phyloP scores from a whole-genome alignment of 2,329 filamentous ascomycete genomes.

The Hypoxylon sp. region DNA sequence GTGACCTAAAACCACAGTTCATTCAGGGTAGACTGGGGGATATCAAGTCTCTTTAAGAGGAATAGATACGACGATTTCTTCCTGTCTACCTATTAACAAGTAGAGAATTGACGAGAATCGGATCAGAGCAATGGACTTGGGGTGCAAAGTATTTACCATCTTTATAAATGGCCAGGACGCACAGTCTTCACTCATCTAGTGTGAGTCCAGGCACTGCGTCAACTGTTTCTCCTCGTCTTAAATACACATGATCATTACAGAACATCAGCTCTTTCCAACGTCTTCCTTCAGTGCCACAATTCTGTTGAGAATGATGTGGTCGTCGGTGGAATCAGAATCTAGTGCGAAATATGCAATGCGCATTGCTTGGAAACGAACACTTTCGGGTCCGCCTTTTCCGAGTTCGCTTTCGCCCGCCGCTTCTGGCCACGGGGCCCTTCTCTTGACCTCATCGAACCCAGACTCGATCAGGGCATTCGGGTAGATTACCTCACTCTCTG shows the following conservation, averaged over 20 bases:
- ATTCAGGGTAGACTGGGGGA: background rate
- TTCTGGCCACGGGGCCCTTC: slow-evolving; percentile 84
- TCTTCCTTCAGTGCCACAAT: slow-evolving; percentile 95
- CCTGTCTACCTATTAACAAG: slow-evolving; percentile 7
- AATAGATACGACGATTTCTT: background rate
- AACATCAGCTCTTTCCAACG: slow-evolving; percentile 68
- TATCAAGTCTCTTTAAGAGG: background rate
- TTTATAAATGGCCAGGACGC: slow-evolving; percentile 3
- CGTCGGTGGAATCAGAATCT: slow-evolving; percentile 82
- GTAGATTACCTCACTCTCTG: slow-evolving; percentile 85
- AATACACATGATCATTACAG: background rate
- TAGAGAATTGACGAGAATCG: background rate
- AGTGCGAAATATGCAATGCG: slow-evolving; percentile 87
- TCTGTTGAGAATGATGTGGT: slow-evolving; percentile 88
- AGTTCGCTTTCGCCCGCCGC: slow-evolving; percentile 77
- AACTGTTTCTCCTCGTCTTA: background rate
- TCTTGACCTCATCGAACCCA: slow-evolving; percentile 82
- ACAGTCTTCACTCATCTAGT: background rate
- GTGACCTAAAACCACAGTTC: background rate
- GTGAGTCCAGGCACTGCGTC: background rate
- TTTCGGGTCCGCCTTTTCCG: slow-evolving; percentile 75
- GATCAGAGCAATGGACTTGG: background rate
- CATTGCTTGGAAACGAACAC: slow-evolving; percentile 91
- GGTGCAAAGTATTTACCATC: slow-evolving; percentile 6
- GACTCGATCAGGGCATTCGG: slow-evolving; percentile 83